These are phyloP conservation scores for Plasmodium fragile DNA, from an alignment of 169 alveolate species.

Conservation along the genomic window DNA sequence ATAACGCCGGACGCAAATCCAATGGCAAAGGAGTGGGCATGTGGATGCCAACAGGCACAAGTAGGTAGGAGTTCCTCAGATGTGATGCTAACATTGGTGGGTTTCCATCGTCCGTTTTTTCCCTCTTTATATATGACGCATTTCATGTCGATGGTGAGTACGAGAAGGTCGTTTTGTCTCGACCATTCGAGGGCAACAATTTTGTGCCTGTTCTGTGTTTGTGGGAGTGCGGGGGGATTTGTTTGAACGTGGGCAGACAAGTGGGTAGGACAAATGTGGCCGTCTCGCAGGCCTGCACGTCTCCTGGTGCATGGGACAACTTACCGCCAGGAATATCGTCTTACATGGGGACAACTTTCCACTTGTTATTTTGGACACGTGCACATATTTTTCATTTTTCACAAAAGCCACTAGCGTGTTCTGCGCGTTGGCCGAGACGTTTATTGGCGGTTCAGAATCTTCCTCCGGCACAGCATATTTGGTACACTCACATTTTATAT, in stretches of 20 bases:
- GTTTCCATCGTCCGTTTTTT: constrained; percentile 27
- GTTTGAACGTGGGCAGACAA: not conserved
- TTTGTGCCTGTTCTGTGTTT: constrained; percentile 30
- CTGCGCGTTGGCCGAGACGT: constrained; percentile 15
- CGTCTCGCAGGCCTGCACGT: not conserved
- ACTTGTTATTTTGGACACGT: constrained; percentile 31
- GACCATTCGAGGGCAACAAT: constrained; percentile 66
- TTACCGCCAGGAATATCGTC: constrained; percentile 36
- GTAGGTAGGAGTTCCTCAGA: constrained; percentile 53
- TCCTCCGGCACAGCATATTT: constrained; percentile 51
- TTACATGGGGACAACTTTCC: constrained; percentile 15
- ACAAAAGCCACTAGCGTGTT: constrained; percentile 51
- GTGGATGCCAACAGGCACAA: constrained; percentile 71
- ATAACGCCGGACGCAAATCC: constrained; percentile 63
- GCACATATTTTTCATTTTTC: constrained; percentile 17
- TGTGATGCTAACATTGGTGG: constrained; percentile 45
- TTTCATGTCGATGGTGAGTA: constrained; percentile 65
- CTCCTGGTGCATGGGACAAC: constrained; percentile 1
- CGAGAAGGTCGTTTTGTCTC: constrained; percentile 43
- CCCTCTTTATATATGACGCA: constrained; percentile 49
- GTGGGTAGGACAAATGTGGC: not conserved
- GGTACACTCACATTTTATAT: constrained; percentile 46
- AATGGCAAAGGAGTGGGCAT: constrained; percentile 52
- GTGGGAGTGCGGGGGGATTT: not conserved
- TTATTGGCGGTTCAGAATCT: constrained; percentile 41